A percentile compares a stretch with the other conserved stretches of the same genome.
phyloP scores from a whole-genome alignment of 257 asterid genomes.

The Dorcoceras hygrometricum region DNA sequence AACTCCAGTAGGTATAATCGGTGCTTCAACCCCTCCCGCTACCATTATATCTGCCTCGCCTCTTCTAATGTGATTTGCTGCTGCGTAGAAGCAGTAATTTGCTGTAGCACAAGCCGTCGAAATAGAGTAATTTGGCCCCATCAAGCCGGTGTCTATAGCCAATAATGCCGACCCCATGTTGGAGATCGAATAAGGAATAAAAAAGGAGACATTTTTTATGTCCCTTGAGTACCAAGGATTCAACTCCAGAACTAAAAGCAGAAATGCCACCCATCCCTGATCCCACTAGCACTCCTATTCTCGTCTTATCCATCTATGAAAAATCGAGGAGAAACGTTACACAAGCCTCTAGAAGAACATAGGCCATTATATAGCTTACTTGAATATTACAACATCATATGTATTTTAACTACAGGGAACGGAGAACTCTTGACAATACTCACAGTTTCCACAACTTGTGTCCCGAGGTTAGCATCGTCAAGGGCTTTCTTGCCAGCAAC shows the following conservation, averaged over 20 bases:
- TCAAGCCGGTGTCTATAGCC: constrained; percentile 41
- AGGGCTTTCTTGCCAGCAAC: constrained; percentile 49
- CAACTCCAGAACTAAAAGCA: constrained; percentile 40
- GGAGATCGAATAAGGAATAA: constrained; percentile 44
- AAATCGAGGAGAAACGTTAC: not conserved
- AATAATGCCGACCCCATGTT: constrained; percentile 49
- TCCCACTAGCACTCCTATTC: constrained; percentile 43
- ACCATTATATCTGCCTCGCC: constrained; percentile 51
- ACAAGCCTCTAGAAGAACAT: not conserved
- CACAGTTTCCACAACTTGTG: constrained; percentile 31
- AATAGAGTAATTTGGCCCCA: constrained; percentile 51
- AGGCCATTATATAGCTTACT: no score
- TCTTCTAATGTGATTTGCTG: constrained; percentile 47
- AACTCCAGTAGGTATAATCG: constrained; percentile 29
- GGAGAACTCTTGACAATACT: constrained; percentile 6
- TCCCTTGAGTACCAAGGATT: constrained; percentile 42
- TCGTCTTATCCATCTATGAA: constrained; percentile 39
- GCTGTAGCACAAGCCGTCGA: constrained; percentile 49
- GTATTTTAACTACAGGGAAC: not conserved
- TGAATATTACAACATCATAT: not conserved
- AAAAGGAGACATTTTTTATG: constrained; percentile 43
- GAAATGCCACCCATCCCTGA: constrained; percentile 46
- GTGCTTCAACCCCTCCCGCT: constrained; percentile 40
- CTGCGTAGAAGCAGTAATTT: constrained; percentile 41
- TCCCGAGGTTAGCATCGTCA: constrained; percentile 35